Evolutionary conservation across 805 yeast species (phyloP), one percentile per base, ranked within the genome.

Genomic region (Yamadazyma sp.): DNA sequence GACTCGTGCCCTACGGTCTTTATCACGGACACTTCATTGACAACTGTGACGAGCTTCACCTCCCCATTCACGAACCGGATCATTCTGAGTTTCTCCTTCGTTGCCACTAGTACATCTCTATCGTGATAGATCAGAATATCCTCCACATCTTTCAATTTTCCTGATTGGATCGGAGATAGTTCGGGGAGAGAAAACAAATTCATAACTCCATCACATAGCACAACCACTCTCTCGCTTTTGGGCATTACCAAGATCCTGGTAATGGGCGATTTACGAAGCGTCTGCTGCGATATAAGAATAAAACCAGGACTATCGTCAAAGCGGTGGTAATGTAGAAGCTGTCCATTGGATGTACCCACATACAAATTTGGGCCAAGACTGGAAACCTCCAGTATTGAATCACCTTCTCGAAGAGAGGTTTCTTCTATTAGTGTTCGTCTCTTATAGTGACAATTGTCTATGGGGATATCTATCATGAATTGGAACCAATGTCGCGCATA

Each of bases 241-340:
- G 54, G 48, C 22, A 66, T 40, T 4, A 57, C 41, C 4, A 65
- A 35, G 21, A 67, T 47, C 42, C 57, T 56, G 6, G 28, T 27
- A 5, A 67, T 46, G 2, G 55, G 43, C 15, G 38, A 25, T 9
- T 34, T 31, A n/a, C 44, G 39, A 8, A 43, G 17, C 9, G 14
- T n/a, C 22, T 46, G 50, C 18, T 38, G 45, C 8, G 50, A 46
- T n/a, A 46, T 58, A 13, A 57, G 44, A 24, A 64, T 57, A 42
- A 56, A 67, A 15, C 52, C 60, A 18, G 59, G 54, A 13, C 63
- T 64, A 47, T 67, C 72, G 28, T 66, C 71, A 36, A 68, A 67
- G 9, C 55, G 52, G 43, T 64, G 62, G 38, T 58, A 61, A 42
- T 68, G 73, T 17, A 63, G 55, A n/a, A 68, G 41, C 12, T 52